phyloP scores from a whole-genome alignment of 805 yeast genomes.

The Pichia phayaonensis region DNA sequence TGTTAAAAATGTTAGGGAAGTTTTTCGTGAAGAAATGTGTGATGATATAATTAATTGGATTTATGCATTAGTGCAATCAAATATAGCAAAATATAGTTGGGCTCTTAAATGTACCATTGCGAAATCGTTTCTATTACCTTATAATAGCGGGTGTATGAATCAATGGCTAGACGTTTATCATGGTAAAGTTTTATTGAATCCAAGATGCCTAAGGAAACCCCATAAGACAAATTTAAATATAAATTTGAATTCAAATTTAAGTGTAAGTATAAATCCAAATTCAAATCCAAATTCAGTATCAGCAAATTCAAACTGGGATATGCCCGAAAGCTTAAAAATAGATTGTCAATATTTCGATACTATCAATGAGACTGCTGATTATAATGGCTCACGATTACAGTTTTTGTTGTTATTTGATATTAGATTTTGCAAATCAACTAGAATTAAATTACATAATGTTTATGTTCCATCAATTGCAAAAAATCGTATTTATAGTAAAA shows the following conservation, averaged over 20 bases:
- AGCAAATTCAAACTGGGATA: slow-evolving; percentile 36
- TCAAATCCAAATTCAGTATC: slow-evolving; percentile 17
- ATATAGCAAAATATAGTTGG: slow-evolving; percentile 42
- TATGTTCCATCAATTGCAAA: slow-evolving; percentile 60
- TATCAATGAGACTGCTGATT: slow-evolving; percentile 4
- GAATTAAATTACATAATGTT: slow-evolving; percentile 53
- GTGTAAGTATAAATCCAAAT: neutral
- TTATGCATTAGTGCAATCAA: slow-evolving; percentile 46
- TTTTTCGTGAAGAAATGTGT: slow-evolving; percentile 75
- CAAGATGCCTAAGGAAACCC: slow-evolving; percentile 10
- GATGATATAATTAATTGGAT: slow-evolving; percentile 66
- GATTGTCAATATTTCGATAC: slow-evolving; percentile 40
- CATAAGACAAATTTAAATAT: neutral
- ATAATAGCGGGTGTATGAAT: slow-evolving; percentile 44
- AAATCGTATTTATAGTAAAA: slow-evolving; percentile 43
- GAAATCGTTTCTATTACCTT: slow-evolving; percentile 49
- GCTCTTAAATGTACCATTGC: slow-evolving; percentile 45
- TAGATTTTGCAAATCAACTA: slow-evolving; percentile 59
- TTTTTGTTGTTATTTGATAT: slow-evolving; percentile 58
- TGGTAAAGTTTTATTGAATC: slow-evolving; percentile 23
- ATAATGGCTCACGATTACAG: slow-evolving; percentile 48
- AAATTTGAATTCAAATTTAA: neutral
- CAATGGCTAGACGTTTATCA: slow-evolving; percentile 22
- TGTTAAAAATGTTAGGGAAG: slow-evolving; percentile 59
- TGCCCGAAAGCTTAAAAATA: slow-evolving; percentile 34